These are phyloP conservation scores for Blastobotrys raffinosifermentans DNA, from an alignment of 1,139 yeast species.

Conservation along the genomic window DNA sequence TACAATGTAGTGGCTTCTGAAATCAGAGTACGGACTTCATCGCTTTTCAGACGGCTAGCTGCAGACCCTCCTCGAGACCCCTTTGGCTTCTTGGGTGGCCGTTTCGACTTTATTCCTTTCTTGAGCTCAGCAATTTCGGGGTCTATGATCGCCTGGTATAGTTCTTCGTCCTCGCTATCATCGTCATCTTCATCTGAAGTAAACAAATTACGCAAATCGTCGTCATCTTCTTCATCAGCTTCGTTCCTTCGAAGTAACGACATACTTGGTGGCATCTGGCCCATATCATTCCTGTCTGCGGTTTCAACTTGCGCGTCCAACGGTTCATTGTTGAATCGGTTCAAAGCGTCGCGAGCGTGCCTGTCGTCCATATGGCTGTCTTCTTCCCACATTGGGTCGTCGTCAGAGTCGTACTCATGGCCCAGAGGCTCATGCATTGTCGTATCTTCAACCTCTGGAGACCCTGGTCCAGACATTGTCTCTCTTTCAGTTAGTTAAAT, in stretches of 20 bases:
- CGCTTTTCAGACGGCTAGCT: conserved; percentile 12
- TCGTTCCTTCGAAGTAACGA: too few relatives aligned
- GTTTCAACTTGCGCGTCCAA: background rate
- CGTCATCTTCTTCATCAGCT: conserved; percentile 3
- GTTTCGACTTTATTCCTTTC: conserved; percentile 1
- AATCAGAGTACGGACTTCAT: conserved; percentile 17
- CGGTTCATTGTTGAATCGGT: background rate
- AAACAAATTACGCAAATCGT: too few relatives aligned
- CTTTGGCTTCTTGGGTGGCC: conserved; percentile 5
- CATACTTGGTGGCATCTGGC: too few relatives aligned
- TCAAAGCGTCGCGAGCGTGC: background rate
- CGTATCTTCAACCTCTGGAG: too few relatives aligned
- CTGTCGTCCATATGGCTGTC: background rate
- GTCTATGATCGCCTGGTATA: conserved; percentile 2
- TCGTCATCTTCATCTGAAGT: too few relatives aligned
- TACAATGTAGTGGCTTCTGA: conserved; percentile 15
- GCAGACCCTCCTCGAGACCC: conserved; percentile 10
- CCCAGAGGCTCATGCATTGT: conserved; percentile 1
- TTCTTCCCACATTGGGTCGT: conserved; percentile 1
- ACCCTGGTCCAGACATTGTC: too few relatives aligned
- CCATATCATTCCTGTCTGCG: background rate
- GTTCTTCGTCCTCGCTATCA: background rate
- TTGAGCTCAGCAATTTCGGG: conserved; percentile 5
- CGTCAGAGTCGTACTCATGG: conserved; percentile 1
- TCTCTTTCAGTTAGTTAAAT: too few relatives aligned